phyloP scores from a whole-genome alignment of 1,284 basidiomycete species.

The Sphaerobolus stellatus region DNA sequence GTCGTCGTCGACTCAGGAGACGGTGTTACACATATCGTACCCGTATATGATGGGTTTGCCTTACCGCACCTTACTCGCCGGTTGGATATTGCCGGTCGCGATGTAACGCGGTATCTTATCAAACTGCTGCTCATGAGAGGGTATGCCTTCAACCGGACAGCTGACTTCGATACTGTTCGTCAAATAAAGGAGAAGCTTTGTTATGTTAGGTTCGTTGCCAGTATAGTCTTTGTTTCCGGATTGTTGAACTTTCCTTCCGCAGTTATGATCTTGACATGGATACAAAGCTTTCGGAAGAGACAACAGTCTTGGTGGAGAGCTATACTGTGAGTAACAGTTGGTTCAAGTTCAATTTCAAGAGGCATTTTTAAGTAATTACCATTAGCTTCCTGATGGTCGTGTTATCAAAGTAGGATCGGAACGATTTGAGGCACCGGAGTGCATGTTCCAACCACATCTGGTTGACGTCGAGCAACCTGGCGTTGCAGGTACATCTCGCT shows the following conservation, averaged over 20 bases:
- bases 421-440: conserved; percentile 99
- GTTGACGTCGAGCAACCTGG: conserved; percentile 98
- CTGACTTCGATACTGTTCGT: conserved; percentile 97
- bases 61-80: conserved; percentile 93
- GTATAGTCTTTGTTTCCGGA: neutral
- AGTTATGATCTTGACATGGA: conserved; percentile 97
- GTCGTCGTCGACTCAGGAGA: conserved; percentile 99
- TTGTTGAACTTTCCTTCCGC: neutral
- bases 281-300: conserved; percentile 92
- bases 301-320: conserved; percentile 92
- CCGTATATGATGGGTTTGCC: conserved; percentile 95
- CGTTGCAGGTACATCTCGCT: conserved; percentile 68
- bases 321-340: conserved; percentile 70
- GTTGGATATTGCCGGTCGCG: conserved; percentile 95
- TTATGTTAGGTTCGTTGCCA: conserved; percentile 76
- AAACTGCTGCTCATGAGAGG: conserved; percentile 97
- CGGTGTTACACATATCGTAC: conserved; percentile 98
- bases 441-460: conserved; percentile 99
- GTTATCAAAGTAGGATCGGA: conserved; percentile 97
- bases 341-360: neutral
- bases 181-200: conserved; percentile 99
- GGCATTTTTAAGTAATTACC: neutral
- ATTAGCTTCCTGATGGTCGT: conserved; percentile 91
- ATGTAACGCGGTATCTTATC: conserved; percentile 98
- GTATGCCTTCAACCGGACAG: conserved; percentile 98